A percentile compares a stretch with the other conserved stretches of the same genome.
Evolutionary conservation across 345 rosid species (phyloP).

Genomic region (Citrus trifoliata): DNA sequence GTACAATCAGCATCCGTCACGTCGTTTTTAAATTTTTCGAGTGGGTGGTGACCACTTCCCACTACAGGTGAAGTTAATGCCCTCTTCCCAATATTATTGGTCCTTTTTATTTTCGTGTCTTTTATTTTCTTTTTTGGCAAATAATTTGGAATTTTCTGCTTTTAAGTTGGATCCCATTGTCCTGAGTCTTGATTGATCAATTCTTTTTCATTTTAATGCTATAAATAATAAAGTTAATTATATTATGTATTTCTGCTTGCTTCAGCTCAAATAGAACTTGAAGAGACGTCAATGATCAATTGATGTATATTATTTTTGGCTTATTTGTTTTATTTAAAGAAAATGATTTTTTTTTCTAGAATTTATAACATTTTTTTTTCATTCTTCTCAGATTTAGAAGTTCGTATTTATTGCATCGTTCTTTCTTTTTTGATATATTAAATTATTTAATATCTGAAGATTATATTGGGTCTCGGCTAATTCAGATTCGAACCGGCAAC

Average conservation of each 20-base stretch:
- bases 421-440: no score
- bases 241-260: background rate
- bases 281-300: no score
- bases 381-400: no score
- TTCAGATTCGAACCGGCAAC: rapidly evolving
- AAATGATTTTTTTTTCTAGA: background rate
- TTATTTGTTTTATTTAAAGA: background rate
- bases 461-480: rapidly evolving
- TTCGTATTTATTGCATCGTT: no score
- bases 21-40: background rate
- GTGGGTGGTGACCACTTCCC: slow-evolving; percentile 18
- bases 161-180: slow-evolving; percentile 5
- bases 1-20: background rate
- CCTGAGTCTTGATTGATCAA: background rate
- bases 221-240: no score
- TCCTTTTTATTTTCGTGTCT: background rate
- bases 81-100: background rate
- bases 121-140: background rate
- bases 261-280: no score
- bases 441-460: rapidly evolving
- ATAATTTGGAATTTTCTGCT: background rate
- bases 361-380: no score
- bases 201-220: background rate
- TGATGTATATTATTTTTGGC: background rate
- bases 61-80: background rate